Evolutionary conservation across 2,329 filamentous ascomycete genomes (phyloP).

Genomic region (Arthrobotrys megalospora): DNA sequence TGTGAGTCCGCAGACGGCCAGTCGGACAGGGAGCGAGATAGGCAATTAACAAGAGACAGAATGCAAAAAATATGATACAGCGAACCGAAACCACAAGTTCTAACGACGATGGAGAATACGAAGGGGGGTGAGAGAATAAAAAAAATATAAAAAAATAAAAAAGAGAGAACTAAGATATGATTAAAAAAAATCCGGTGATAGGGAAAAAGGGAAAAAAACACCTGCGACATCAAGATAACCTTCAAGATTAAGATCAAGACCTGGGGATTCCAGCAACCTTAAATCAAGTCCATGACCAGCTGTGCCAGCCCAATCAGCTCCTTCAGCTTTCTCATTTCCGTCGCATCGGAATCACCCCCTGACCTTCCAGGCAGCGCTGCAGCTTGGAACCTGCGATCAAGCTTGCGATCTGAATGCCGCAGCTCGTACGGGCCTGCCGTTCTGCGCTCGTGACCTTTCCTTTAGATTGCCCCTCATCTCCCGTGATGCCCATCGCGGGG

Average conservation of each 20-base stretch:
- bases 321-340: slow-evolving; percentile 17
- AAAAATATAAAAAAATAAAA: slow-evolving; percentile 25
- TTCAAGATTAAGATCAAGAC: slow-evolving; percentile 5
- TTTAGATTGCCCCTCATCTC: slow-evolving; percentile 57
- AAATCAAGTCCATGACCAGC: slow-evolving; percentile 31
- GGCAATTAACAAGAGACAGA: slow-evolving; percentile 30
- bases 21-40: slow-evolving; percentile 49
- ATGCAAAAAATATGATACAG: slow-evolving; percentile 20
- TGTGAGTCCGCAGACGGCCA: slow-evolving; percentile 28
- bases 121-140: background rate
- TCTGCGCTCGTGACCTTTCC: slow-evolving; percentile 49
- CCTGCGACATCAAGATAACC: slow-evolving; percentile 16
- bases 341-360: background rate
- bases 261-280: slow-evolving; percentile 36
- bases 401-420: slow-evolving; percentile 35
- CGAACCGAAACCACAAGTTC: background rate
- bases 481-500: slow-evolving; percentile 42
- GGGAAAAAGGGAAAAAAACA: slow-evolving; percentile 11
- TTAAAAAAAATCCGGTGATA: slow-evolving; percentile 15
- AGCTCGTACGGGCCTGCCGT: slow-evolving; percentile 46
- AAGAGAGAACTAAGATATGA: slow-evolving; percentile 7
- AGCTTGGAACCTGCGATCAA: slow-evolving; percentile 24
- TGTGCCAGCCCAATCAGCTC: slow-evolving; percentile 12
- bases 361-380: background rate
- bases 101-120: background rate